These are phyloP conservation scores for Talaromyces proteolyticus DNA, from an alignment of 495 filamentous ascomycete species.

Conservation along the genomic window DNA sequence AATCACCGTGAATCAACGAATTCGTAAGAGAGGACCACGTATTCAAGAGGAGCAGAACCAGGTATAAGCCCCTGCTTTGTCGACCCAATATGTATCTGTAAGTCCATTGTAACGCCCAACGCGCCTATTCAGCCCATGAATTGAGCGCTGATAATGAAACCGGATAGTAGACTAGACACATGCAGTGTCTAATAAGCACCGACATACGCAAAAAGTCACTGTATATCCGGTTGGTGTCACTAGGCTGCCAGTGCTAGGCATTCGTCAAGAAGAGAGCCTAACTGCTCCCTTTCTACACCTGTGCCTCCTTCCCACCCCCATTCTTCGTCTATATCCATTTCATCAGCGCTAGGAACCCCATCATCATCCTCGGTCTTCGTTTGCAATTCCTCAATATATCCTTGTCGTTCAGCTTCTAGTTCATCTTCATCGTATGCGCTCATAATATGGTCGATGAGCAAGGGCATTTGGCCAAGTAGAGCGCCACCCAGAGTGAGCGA, in stretches of 20 bases:
- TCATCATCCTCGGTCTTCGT: conserved; percentile 19
- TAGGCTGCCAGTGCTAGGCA: conserved; percentile 45
- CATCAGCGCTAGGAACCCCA: conserved; percentile 34
- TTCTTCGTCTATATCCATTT: conserved; percentile 62
- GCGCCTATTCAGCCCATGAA: conserved; percentile 9
- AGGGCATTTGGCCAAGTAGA: conserved; percentile 69
- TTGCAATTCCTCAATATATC: conserved; percentile 21
- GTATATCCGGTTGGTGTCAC: too few relatives aligned
- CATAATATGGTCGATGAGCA: conserved; percentile 65
- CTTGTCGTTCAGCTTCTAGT: conserved; percentile 57
- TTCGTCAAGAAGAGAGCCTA: conserved; percentile 67
- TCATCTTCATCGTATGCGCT: conserved; percentile 71
- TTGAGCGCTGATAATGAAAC: neutral
- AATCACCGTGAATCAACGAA: neutral
- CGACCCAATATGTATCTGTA: too few relatives aligned
- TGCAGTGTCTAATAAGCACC: too few relatives aligned
- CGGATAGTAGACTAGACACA: too few relatives aligned
- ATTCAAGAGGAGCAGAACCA: too few relatives aligned
- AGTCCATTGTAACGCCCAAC: neutral
- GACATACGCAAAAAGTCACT: too few relatives aligned
- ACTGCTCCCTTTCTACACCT: conserved; percentile 49
- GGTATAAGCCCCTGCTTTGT: too few relatives aligned
- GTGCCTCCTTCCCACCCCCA: conserved; percentile 71
- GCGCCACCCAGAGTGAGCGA: conserved; percentile 69
- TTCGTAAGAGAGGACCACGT: too few relatives aligned